phyloP scores from a whole-genome alignment of 768 basidiomycete genomes.

The Psilocybe sp. region DNA sequence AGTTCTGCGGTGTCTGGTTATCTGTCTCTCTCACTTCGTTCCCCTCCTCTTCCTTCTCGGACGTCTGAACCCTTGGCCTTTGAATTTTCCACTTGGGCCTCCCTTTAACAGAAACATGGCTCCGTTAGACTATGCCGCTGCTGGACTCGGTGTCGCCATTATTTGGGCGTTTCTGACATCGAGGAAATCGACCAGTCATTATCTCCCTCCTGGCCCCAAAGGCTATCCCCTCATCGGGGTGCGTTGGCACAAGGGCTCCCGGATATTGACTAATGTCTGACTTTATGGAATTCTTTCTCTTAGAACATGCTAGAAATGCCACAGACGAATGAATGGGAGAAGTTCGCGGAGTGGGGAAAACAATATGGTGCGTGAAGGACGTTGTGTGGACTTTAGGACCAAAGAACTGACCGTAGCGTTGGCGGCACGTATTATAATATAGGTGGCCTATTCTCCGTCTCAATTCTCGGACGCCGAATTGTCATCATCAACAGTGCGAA shows the following conservation, averaged over 20 bases:
- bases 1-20: too few relatives aligned
- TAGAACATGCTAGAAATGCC: slow-evolving; percentile 52
- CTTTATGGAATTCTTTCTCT: background rate
- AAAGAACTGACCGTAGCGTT: too few relatives aligned
- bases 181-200: slow-evolving; percentile 19
- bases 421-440: background rate
- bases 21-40: too few relatives aligned
- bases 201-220: slow-evolving; percentile 38
- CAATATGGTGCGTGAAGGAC: too few relatives aligned
- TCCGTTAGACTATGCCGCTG: slow-evolving; percentile 1
- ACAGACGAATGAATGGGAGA: slow-evolving; percentile 40
- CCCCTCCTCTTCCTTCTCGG: too few relatives aligned
- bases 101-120: slow-evolving; percentile 4
- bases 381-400: too few relatives aligned
- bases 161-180: slow-evolving; percentile 14
- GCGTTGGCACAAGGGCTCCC: slow-evolving; percentile 9
- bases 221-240: slow-evolving; percentile 42
- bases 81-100: too few relatives aligned
- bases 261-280: background rate
- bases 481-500: slow-evolving; percentile 46
- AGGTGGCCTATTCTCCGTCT: slow-evolving; percentile 39
- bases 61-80: too few relatives aligned
- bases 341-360: slow-evolving; percentile 45
- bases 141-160: background rate
- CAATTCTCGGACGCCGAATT: slow-evolving; percentile 41